phyloP scores from a whole-genome alignment of 371 early-diverging fungal species.

The Syncephalastrum sp. region DNA sequence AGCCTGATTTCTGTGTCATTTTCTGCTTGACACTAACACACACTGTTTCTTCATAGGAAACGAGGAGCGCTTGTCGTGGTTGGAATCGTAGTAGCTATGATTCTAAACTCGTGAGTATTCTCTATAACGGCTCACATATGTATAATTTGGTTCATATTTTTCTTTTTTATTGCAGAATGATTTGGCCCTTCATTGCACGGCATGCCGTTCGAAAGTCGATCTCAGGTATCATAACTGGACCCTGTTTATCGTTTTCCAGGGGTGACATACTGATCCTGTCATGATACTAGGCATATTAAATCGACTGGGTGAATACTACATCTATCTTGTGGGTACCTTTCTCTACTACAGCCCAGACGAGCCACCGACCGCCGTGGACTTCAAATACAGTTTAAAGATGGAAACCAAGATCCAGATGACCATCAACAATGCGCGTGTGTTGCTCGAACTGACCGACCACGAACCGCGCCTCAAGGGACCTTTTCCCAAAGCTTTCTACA shows the following conservation, averaged over 20 bases:
- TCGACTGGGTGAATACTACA: constrained; percentile 46
- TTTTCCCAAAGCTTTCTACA: constrained; percentile 56
- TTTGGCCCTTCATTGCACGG: constrained; percentile 66
- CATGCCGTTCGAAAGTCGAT: constrained; percentile 53
- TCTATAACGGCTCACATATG: background rate
- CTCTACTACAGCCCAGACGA: constrained; percentile 30
- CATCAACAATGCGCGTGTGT: constrained; percentile 36
- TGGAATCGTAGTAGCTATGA: constrained; percentile 54
- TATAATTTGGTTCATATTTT: constrained; percentile 2
- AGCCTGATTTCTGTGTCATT: background rate
- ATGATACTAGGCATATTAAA: constrained; percentile 13
- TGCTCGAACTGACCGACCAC: constrained; percentile 53
- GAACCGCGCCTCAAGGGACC: constrained; percentile 62
- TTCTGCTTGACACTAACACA: background rate
- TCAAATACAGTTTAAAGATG: constrained; percentile 30
- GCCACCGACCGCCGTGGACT: constrained; percentile 26
- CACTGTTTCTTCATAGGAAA: constrained; percentile 29
- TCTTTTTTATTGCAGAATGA: constrained; percentile 19
- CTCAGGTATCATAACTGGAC: constrained; percentile 6
- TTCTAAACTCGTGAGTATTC: constrained; percentile 46
- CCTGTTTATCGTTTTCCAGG: no score
- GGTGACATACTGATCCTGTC: no score
- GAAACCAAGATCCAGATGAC: constrained; percentile 42
- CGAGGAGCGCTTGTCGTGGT: constrained; percentile 51
- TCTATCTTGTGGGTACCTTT: constrained; percentile 37